Base-by-base conservation (phyloP, 345 rosid genomes). In the Tarenaya hassleriana region DNA sequence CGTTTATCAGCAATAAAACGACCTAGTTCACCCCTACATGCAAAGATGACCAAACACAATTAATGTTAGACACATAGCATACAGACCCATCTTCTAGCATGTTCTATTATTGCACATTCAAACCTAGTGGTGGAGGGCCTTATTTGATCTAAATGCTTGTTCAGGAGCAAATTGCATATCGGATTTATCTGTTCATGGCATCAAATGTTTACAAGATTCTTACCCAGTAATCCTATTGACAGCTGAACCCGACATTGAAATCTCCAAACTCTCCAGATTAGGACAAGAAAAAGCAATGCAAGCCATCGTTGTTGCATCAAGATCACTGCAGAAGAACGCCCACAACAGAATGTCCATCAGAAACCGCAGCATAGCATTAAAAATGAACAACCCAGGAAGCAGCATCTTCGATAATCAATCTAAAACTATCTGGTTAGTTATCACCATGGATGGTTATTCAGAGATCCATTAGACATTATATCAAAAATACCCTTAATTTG, bases 221-320 rank as follows among this genome's bases (percentile, higher is more conserved):
- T 88, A 94, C 99, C 99, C 99, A 42, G 86, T 68, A 29, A 94
- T 86, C 47, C 99, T 66, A 71, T 86, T 94, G 55, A 77, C 79
- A 8, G 90, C 85, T 44, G 60, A 33, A 11, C 59, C 78, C 4
- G 80, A 76, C 15, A 59, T 75, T 21, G 73, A 69, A 46, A 84
- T 77, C 82, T 91, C 96, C 94, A 91, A 56, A 14, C 45, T 72
- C 82, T 86, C 94, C 78, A 94, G 66, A 60, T 70, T 70, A 32
- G 99, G 95, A 58, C 97, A 88, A 21, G 99, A 88, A 59, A 94
- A 94, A 0, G 95, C 97, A 73, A 94, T 80, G 68, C 95, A 94
- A 1, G 99, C 97, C 51, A 94, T 54, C 83, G 80, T 80, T 0
- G 97, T 86, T 13, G 97, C 82, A 51, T 94, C 97, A 20, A 86